Base-by-base conservation (phyloP, 2,329 filamentous ascomycete genomes). In the Fusarium sp. region DNA sequence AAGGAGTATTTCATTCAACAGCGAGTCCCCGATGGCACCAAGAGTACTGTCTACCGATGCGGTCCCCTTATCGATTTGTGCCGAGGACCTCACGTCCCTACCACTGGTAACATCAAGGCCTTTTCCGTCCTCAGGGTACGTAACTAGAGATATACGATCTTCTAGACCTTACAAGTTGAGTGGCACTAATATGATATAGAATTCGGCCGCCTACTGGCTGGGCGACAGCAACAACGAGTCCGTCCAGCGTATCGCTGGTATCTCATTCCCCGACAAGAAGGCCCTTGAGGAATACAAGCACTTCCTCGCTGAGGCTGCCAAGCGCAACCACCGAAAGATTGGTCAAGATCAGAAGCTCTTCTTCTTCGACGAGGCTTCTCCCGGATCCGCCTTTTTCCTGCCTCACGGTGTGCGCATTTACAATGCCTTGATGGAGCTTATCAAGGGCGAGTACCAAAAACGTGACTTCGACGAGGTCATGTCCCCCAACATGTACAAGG, bases 221-320 rank as follows among this genome's bases (percentile, higher is more conserved):
- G 96, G 96, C 56, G 93, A 97, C 78, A 91, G 94, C 75, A 89
- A 91, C 76, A 97, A 98, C 78, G 95, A 98, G 80, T 96, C 94
- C 26, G 86, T 99, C 44, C 96, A 99, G 81, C 91, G 96, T 75
- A 96, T 99, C 73, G 97, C 97, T 74, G 96, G 96, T 80, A 91
- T 99, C 58, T 96, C 94, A 7, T 99, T 88, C 79, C 95, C 95
- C 5, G 94, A 97, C 80, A 98, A 99, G 87, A 97, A 97, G 82
- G 87, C 89, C 74, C 92, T 99, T 82, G 89, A 92, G 45, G 94
- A 96, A 75, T 94, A 98, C 83, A 90, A 97, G 82, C 94, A 95
- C 76, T 96, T 97, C 81, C 86, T 99, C 28, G 95, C 97, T 75
- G 96, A 99, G 81, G 96, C 96, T n/a, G 95, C 96, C 64, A 97